phyloP scores from a whole-genome alignment of 2,329 filamentous ascomycete genomes.

The Fusarium domesticum region DNA sequence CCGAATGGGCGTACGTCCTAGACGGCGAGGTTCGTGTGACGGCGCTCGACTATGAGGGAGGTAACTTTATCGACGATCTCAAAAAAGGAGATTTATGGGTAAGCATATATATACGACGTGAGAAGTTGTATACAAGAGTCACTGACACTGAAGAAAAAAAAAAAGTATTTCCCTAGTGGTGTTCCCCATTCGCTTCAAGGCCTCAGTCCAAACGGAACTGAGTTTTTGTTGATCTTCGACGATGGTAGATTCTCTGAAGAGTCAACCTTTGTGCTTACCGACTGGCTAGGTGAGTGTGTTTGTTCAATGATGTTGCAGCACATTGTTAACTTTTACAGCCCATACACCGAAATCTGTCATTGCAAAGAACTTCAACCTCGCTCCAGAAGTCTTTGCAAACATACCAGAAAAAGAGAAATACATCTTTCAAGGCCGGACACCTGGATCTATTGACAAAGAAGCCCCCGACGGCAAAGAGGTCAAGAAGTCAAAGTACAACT shows the following conservation, averaged over 20 bases:
- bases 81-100: constrained; percentile 67
- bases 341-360: constrained; percentile 71
- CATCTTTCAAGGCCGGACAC: constrained; percentile 69
- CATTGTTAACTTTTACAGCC: constrained; percentile 37
- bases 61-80: constrained; percentile 74
- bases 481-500: constrained; percentile 65
- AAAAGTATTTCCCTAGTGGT: constrained; percentile 69
- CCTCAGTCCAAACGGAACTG: constrained; percentile 58
- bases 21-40: constrained; percentile 69
- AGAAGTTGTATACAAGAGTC: background rate
- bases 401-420: constrained; percentile 68
- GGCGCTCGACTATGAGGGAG: constrained; percentile 70
- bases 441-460: constrained; percentile 63
- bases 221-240: constrained; percentile 50
- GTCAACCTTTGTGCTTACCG: constrained; percentile 70
- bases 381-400: constrained; percentile 66
- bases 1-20: constrained; percentile 74
- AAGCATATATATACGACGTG: background rate
- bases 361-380: constrained; percentile 71
- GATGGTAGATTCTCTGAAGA: constrained; percentile 53
- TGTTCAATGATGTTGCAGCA: background rate
- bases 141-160: rapidly evolving
- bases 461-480: constrained; percentile 58
- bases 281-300: constrained; percentile 59
- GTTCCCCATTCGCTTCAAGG: constrained; percentile 76